Conservation (phyloP, 83 land plant species). For the Picea abies region DNA sequence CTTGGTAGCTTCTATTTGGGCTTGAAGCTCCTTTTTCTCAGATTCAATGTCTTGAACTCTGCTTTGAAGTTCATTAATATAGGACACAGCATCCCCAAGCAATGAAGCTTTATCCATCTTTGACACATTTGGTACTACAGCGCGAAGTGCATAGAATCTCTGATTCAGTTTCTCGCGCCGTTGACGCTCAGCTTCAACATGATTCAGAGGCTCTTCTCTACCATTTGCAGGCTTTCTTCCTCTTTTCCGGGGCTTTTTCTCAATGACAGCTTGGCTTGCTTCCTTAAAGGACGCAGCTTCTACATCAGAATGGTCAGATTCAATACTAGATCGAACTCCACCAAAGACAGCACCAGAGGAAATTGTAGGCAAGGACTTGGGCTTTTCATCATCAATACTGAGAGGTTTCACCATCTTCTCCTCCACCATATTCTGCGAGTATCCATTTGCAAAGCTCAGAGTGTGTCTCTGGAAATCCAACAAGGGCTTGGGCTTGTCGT, state of each 20-base stretch:
- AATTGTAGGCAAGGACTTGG: slow-evolving; percentile 31
- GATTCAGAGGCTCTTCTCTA: slow-evolving; percentile 87
- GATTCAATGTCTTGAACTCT: slow-evolving; percentile 42
- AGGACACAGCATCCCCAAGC: slow-evolving; percentile 84
- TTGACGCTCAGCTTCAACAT: slow-evolving; percentile 88
- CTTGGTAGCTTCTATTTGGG: slow-evolving; percentile 39
- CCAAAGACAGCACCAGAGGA: slow-evolving; percentile 51
- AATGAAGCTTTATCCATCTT: slow-evolving; percentile 98
- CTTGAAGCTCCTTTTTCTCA: slow-evolving; percentile 43
- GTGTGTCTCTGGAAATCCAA: background rate
- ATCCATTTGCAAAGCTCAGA: background rate
- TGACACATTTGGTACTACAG: slow-evolving; percentile 90
- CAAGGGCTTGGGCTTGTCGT: background rate
- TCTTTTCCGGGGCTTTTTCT: slow-evolving; percentile 46
- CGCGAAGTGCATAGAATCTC: slow-evolving; percentile 82
- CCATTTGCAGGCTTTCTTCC: slow-evolving; percentile 88
- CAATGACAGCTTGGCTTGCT: slow-evolving; percentile 48
- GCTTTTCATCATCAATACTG: slow-evolving; percentile 3
- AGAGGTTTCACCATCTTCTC: background rate
- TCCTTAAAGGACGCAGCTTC: slow-evolving; percentile 59
- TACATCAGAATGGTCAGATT: slow-evolving; percentile 65
- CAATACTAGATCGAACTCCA: slow-evolving; percentile 24
- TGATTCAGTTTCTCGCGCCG: slow-evolving; percentile 91
- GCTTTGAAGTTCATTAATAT: slow-evolving; percentile 74
- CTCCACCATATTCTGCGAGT: background rate